Conservation (phyloP, 345 rosid genomes). For the Pelargonium nanum region DNA sequence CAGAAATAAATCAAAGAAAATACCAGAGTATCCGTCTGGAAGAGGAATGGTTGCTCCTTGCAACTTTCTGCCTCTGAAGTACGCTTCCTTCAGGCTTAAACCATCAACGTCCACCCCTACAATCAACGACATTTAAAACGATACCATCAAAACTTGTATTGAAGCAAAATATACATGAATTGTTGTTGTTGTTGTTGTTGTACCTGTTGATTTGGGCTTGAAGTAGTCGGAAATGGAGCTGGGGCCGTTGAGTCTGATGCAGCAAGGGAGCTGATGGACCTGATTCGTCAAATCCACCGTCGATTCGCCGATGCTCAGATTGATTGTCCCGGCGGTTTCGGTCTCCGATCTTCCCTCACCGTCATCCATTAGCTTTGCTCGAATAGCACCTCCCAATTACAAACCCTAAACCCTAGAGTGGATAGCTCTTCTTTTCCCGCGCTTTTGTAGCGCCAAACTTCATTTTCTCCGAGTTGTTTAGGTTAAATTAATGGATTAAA, state of each 20-base stretch:
- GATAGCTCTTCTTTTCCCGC: neutral
- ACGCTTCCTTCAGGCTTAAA: conserved; percentile 50
- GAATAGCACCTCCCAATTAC: neutral
- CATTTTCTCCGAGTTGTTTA: no score
- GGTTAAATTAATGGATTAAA: no score
- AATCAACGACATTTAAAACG: neutral
- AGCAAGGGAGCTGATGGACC: conserved; percentile 79
- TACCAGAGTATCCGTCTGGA: conserved; percentile 71
- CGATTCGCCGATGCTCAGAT: conserved; percentile 16
- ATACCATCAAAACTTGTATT: neutral
- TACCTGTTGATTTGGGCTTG: conserved; percentile 64
- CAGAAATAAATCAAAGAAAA: neutral
- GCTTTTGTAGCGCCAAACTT: neutral
- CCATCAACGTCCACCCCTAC: conserved; percentile 57
- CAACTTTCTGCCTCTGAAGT: conserved; percentile 83
- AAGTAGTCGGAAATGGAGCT: conserved; percentile 61
- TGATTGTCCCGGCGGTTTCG: conserved; percentile 23
- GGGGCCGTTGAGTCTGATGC: conserved; percentile 66
- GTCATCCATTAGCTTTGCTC: conserved; percentile 3
- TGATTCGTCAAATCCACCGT: conserved; percentile 33
- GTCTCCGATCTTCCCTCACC: conserved; percentile 10
- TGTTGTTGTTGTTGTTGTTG: neutral
- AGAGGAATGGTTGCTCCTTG: conserved; percentile 55
- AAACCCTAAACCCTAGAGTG: neutral
- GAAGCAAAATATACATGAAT: neutral